A percentile compares a stretch with the other conserved stretches of the same genome.
phyloP scores from a whole-genome alignment of 2,329 filamentous ascomycete species.

The Blastomyces emzantsi region DNA sequence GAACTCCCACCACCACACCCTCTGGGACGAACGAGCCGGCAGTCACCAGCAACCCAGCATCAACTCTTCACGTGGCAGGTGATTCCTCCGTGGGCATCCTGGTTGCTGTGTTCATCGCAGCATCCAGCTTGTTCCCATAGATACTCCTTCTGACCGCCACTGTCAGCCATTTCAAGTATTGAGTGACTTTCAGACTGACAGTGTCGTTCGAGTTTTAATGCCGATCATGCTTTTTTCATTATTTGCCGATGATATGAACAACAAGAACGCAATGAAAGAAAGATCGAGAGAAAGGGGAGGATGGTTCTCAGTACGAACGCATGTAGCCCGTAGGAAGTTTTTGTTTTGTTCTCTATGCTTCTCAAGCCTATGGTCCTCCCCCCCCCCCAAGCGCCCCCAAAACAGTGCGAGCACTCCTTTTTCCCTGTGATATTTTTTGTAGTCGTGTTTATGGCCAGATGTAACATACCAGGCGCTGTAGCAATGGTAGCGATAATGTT shows the following conservation, averaged over 20 bases:
- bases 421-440: neutral
- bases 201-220: neutral
- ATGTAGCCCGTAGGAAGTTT: neutral
- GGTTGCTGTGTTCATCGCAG: slow-evolving; percentile 45
- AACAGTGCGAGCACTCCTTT: neutral
- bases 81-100: slow-evolving; percentile 46
- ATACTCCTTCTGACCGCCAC: neutral
- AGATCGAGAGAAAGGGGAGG: too few relatives aligned
- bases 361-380: neutral
- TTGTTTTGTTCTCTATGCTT: neutral
- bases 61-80: slow-evolving; percentile 36
- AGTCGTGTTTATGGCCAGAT: slow-evolving; percentile 4
- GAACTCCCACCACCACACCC: slow-evolving; percentile 16
- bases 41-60: slow-evolving; percentile 36
- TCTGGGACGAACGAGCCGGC: slow-evolving; percentile 18
- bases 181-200: neutral
- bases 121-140: slow-evolving; percentile 50
- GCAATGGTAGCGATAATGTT: neutral
- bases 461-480: neutral
- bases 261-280: neutral
- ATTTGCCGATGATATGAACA: neutral
- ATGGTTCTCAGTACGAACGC: neutral
- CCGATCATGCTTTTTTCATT: neutral
- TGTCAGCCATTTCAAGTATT: slow-evolving; percentile 20
- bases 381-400: neutral